phyloP scores from a whole-genome alignment of 2,329 filamentous ascomycete genomes.

The Chrysoporthe cubensis region DNA sequence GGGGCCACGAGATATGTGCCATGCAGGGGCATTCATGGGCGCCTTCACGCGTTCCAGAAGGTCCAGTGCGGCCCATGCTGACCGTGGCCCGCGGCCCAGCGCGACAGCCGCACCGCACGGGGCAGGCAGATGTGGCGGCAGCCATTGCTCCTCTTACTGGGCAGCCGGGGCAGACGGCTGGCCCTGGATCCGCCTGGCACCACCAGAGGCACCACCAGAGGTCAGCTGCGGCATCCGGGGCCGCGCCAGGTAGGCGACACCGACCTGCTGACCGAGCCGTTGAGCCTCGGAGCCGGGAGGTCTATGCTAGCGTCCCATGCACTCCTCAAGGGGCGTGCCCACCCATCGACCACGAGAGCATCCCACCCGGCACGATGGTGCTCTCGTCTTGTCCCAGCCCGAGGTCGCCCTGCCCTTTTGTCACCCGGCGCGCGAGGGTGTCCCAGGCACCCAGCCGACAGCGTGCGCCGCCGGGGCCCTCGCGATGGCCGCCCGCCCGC shows the following conservation, averaged over 20 bases:
- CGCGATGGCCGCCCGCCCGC: background rate
- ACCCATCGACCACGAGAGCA: background rate
- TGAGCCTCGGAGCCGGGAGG: slow-evolving; percentile 1
- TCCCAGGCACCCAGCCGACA: too few species aligned
- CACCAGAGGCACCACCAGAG: background rate
- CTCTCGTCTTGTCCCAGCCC: background rate
- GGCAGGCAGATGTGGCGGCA: too few species aligned
- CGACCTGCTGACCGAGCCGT: slow-evolving; percentile 8
- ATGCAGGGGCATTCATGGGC: background rate
- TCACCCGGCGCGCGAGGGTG: background rate
- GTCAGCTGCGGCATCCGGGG: background rate
- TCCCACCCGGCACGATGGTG: background rate
- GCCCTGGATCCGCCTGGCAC: background rate
- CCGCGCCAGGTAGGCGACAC: slow-evolving; percentile 5
- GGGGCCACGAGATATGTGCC: too few species aligned
- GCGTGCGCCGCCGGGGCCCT: too few species aligned
- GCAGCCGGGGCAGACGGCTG: too few species aligned
- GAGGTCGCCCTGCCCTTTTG: background rate
- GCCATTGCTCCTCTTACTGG: too few species aligned
- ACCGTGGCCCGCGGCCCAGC: background rate
- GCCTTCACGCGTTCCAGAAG: background rate
- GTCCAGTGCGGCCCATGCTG: background rate
- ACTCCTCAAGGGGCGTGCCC: background rate
- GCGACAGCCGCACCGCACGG: background rate
- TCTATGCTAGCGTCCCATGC: background rate